These are phyloP conservation scores for Alopecurus myosuroides DNA, from an alignment of 176 grass and related monocot species.

Conservation along the genomic window DNA sequence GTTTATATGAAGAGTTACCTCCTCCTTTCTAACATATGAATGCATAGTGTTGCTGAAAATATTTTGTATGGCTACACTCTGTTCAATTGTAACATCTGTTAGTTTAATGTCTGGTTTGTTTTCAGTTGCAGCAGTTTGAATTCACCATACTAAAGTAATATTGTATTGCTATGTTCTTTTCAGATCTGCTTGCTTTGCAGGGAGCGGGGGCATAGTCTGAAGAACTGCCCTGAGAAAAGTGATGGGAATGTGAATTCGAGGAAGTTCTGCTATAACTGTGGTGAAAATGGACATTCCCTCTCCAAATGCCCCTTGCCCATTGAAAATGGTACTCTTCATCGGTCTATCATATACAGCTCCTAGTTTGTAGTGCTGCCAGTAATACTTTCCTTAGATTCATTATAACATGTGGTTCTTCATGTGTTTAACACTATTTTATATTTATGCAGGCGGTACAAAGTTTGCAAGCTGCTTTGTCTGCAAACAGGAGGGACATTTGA, in stretches of 20 bases:
- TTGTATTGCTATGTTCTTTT: neutral
- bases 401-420: neutral
- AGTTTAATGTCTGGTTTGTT: neutral
- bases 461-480: conserved; percentile 93
- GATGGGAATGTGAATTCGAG: conserved; percentile 43
- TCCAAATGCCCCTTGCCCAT: conserved; percentile 72
- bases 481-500: conserved; percentile 78
- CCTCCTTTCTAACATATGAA: neutral
- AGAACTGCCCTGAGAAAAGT: conserved; percentile 83
- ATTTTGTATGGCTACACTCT: neutral
- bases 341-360: neutral
- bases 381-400: neutral
- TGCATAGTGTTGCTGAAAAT: neutral
- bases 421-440: neutral
- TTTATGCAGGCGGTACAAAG: conserved; percentile 65
- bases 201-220: conserved; percentile 74
- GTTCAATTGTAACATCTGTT: neutral
- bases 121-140: neutral
- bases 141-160: neutral
- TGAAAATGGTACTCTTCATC: conserved; percentile 56
- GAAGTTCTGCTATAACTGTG: conserved; percentile 94
- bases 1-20: conserved; percentile 1
- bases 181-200: conserved; percentile 94
- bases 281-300: conserved; percentile 75
- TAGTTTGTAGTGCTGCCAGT: neutral